Evolutionary conservation across 441 rosid genomes (phyloP).

Genomic region (Codiaeum variegatum): DNA sequence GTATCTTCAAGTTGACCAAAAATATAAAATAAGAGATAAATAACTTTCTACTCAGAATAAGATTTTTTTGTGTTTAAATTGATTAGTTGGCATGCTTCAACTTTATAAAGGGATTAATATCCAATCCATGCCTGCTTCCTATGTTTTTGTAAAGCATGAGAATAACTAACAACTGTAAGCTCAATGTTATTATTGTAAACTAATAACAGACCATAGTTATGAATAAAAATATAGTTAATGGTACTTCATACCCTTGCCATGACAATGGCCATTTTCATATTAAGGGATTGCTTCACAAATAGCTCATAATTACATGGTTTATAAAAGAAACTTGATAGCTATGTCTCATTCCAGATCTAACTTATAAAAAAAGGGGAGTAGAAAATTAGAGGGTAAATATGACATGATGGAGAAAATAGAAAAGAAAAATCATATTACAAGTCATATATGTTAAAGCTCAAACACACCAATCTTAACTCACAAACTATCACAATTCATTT

Average conservation of each 20-base stretch:
- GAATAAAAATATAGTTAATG: conserved; percentile 18
- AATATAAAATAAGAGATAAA: too few species aligned
- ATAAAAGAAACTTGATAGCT: conserved; percentile 88
- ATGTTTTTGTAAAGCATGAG: conserved; percentile 24
- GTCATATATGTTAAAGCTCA: background rate
- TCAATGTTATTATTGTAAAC: background rate
- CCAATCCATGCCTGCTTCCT: conserved; percentile 91
- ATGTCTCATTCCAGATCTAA: conserved; percentile 93
- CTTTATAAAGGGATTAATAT: too few species aligned
- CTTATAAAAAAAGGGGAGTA: conserved; percentile 32
- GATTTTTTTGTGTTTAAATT: too few species aligned
- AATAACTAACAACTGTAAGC: conserved; percentile 19
- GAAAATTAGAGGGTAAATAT: background rate
- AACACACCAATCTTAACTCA: background rate
- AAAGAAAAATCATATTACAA: background rate
- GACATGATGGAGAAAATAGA: background rate
- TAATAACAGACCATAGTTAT: background rate
- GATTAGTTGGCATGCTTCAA: too few species aligned
- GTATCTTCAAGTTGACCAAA: too few species aligned
- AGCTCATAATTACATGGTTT: conserved; percentile 88
- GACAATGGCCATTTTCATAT: conserved; percentile 93
- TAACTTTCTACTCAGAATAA: too few species aligned
- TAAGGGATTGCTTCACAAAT: conserved; percentile 92
- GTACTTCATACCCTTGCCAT: conserved; percentile 74
- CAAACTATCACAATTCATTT: background rate